Evolutionary conservation across 495 filamentous ascomycete species (phyloP).

Genomic region (Aspergillus egyptiacus): DNA sequence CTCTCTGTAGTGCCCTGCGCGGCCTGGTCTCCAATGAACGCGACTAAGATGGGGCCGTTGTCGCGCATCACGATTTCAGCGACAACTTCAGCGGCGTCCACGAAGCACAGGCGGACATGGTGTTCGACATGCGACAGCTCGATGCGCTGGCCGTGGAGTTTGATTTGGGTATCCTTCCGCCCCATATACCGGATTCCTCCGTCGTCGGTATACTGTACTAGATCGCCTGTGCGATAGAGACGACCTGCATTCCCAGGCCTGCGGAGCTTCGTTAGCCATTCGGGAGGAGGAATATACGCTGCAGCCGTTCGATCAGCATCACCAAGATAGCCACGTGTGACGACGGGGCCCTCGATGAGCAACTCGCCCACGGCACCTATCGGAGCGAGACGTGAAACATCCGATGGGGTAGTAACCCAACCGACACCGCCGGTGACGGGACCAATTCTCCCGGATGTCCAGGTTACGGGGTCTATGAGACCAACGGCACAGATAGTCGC

Average conservation of each 20-base stretch:
- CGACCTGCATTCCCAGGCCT: neutral
- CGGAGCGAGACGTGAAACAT: constrained; percentile 31
- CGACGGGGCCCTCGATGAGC: constrained; percentile 36
- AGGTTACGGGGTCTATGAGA: too few species aligned
- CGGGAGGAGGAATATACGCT: constrained; percentile 4
- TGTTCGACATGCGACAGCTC: constrained; percentile 30
- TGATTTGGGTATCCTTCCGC: constrained; percentile 28
- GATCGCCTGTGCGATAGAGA: constrained; percentile 22
- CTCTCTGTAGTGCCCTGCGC: too few species aligned
- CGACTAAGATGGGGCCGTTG: neutral
- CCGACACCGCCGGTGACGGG: too few species aligned
- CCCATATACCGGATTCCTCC: constrained; percentile 35
- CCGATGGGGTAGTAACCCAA: too few species aligned
- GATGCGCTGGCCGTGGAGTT: constrained; percentile 13
- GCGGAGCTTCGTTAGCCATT: constrained; percentile 23
- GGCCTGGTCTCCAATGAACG: too few species aligned
- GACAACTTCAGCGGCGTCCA: neutral
- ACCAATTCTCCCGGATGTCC: too few species aligned
- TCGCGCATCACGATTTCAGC: neutral
- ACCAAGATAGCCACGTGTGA: constrained; percentile 18
- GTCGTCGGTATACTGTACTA: constrained; percentile 25
- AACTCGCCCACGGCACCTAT: constrained; percentile 43
- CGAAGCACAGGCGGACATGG: neutral
- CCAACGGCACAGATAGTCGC: neutral
- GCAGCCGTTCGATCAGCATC: constrained; percentile 17